These are phyloP conservation scores for Ophiostoma pallidulum DNA, from an alignment of 2,329 filamentous ascomycete genomes.

Conservation along the genomic window DNA sequence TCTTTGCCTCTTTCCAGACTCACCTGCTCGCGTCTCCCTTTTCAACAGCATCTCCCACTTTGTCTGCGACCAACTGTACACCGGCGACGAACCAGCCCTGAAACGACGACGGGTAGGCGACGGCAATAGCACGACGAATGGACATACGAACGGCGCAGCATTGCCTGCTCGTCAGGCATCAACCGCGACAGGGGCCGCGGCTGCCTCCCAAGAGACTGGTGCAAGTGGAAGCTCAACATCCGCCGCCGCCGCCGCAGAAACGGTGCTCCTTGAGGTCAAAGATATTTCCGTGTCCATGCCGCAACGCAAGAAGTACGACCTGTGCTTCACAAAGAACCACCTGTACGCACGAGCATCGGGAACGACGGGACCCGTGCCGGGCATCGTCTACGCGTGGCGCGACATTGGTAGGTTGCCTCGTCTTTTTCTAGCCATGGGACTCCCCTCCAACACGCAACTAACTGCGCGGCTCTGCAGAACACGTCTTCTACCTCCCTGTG, in stretches of 20 bases:
- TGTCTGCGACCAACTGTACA: slow-evolving; percentile 35
- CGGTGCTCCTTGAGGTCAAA: slow-evolving; percentile 49
- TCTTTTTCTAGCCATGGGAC: background rate
- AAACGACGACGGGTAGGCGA: slow-evolving; percentile 45
- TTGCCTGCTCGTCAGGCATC: slow-evolving; percentile 10
- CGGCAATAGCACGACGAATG: slow-evolving; percentile 16
- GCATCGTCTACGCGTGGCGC: slow-evolving; percentile 49
- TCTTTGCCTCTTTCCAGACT: slow-evolving; percentile 29
- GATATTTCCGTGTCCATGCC: slow-evolving; percentile 60
- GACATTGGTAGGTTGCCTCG: slow-evolving; percentile 43
- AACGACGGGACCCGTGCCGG: slow-evolving; percentile 41
- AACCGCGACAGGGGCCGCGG: slow-evolving; percentile 3
- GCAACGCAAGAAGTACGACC: slow-evolving; percentile 57
- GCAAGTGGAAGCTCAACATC: slow-evolving; percentile 11
- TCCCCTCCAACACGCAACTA: too few species aligned
- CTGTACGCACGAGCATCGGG: slow-evolving; percentile 47
- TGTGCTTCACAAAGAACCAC: slow-evolving; percentile 51
- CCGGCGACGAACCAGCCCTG: slow-evolving; percentile 27
- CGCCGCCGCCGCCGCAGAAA: slow-evolving; percentile 31
- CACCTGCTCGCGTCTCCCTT: slow-evolving; percentile 38
- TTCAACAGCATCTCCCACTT: slow-evolving; percentile 49
- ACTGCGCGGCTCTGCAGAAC: slow-evolving; percentile 32
- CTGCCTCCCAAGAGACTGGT: too few species aligned
- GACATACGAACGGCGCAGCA: slow-evolving; percentile 16
- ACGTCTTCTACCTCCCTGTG: slow-evolving; percentile 54